Evolutionary conservation across 768 basidiomycete genomes (phyloP), one percentile per base, ranked within the genome.

Genomic region (Lentinus brumalis): DNA sequence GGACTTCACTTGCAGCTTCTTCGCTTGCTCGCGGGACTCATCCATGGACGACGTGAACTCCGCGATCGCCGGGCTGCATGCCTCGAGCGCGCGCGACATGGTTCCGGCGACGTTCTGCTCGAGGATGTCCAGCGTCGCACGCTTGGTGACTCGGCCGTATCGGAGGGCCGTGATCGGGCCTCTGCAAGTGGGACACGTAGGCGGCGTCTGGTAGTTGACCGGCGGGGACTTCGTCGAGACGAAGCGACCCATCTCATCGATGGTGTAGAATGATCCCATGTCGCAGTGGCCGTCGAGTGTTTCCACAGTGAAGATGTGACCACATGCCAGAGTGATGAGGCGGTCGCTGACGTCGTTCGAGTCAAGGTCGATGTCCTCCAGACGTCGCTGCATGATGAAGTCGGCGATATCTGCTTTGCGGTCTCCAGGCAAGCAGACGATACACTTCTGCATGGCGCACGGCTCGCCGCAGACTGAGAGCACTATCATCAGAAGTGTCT

Each of bases 271-370:
- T 0, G 68, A 59, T 11, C 49, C 26, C 63, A 79, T 67, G 3
- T 64, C 54, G 61, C 72, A 74, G 44, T 72, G 68, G 0, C 77
- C 77, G 46, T 79, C 78, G 4, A 80, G 67, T 0, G 76, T 76
- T 60, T 75, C 76, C 6, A 77, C 73, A 0, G 78, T 78, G 64
- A 79, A 77, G 42, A 70, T 66, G 60, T 80, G 78, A 1, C 74
- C 70, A 53, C 78, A 79, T 39, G 69, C 69, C 5, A 72, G 61
- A 3, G 55, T 69, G n/a, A 73, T 70, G 4, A 69, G 50, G 11
- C 66, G 67, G 11, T 71, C 73, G 50, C 70, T 66, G 29, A 71
- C 57, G 16, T 78, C 77, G 29, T 62, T 62, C 0, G 69, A 71
- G 10, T 40, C 30, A 4, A 63, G 54, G 50, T 72, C 69, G 31